These are phyloP conservation scores for Dactylellina leptospora DNA, from an alignment of 2,329 filamentous ascomycete species.

Conservation along the genomic window DNA sequence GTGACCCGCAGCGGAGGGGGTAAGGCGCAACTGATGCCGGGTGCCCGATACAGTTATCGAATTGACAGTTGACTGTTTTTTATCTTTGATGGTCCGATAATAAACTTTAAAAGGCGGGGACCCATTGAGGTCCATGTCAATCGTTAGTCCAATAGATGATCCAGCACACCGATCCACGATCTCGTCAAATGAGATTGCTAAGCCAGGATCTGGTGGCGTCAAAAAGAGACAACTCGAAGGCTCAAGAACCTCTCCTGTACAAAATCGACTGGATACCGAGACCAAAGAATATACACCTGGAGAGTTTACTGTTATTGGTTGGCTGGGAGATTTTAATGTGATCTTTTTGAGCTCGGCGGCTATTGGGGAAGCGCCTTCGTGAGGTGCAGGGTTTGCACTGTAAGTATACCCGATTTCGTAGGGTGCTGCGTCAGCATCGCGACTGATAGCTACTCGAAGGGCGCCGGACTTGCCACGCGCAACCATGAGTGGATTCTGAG, in stretches of 20 bases:
- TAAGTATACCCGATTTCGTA: conserved; percentile 84
- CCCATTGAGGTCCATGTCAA: conserved; percentile 88
- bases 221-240: conserved; percentile 91
- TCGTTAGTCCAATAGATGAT: conserved; percentile 86
- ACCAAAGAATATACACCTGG: conserved; percentile 88
- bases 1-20: conserved; percentile 79
- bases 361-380: conserved; percentile 39
- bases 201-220: conserved; percentile 85
- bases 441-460: conserved; percentile 54
- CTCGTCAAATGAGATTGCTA: conserved; percentile 77
- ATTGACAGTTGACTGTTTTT: conserved; percentile 66
- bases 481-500: conserved; percentile 81
- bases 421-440: conserved; percentile 66
- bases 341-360: conserved; percentile 63
- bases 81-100: conserved; percentile 76
- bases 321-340: conserved; percentile 53
- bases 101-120: conserved; percentile 87
- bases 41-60: conserved; percentile 72
- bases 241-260: conserved; percentile 87
- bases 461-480: conserved; percentile 74
- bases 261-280: conserved; percentile 80
- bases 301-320: conserved; percentile 67
- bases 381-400: conserved; percentile 73
- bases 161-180: conserved; percentile 95
- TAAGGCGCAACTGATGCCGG: conserved; percentile 83